Base-by-base conservation (phyloP, 768 basidiomycete species). In the Boletus insuetus region DNA sequence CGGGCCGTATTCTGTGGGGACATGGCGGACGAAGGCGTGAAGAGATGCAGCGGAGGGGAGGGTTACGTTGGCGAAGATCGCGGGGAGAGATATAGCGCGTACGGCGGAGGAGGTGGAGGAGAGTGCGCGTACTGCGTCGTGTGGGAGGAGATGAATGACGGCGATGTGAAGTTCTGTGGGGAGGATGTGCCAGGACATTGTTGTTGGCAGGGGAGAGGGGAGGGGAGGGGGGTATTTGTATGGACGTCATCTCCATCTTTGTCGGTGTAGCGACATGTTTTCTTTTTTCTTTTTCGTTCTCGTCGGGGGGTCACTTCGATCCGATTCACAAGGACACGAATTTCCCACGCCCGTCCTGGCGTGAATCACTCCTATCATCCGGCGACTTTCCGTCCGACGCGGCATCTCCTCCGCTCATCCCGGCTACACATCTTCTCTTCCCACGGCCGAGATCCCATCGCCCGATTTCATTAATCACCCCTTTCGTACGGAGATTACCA, bases 111-210 rank as follows among this genome's bases (percentile, higher is more conserved):
- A 76, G 3, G 82, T 79, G 16, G 66, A 61, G 17, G 87, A 74
- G 57, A 88, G 75, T 0, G 77, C 65, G 22, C 74, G 70, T 34
- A 81, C 68, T 54, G 82, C 80, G 57, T 64, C 53, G 20, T 66
- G 59, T 44, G 75, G 76, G 61, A 88, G 78, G 54, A 70, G 65
- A 42, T 75, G 79, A 44, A 85, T 70, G 67, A 90, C 62, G 26
- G 79, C 73, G 61, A 85, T 76, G 70, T 82, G 83, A 68, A 90
- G 82, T 59, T 90, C 88, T 0, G 74, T 73, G 43, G 88, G 88
- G 59, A 90, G 83, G 22, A 68, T 47, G 56, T 75, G 63, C 87
- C 87, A 89, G 47, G 70, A 55, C 56, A 69, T 62, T 49, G 13
- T 39, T 20, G 46, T 34, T 17, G 34, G 4, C 37, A 7, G 7